Evolutionary conservation across 164 flowering plant species (phyloP).

Genomic region (Piper betle): DNA sequence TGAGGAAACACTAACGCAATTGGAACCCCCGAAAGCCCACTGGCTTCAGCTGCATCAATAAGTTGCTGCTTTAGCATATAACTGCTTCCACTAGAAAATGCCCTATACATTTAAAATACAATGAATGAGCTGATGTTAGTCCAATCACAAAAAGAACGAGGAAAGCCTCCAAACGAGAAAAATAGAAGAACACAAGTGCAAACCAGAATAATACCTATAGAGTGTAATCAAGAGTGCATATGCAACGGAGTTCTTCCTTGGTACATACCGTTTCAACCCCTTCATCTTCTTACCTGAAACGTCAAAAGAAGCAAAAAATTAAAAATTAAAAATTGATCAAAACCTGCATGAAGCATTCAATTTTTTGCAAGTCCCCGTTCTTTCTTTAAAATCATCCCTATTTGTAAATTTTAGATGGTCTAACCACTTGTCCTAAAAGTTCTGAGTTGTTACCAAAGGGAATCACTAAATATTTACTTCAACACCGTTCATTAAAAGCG

Average conservation of each 20-base stretch:
- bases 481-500: not conserved
- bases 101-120: constrained; percentile 24
- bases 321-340: not conserved
- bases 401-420: too few relatives aligned
- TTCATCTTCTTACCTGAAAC: constrained; percentile 45
- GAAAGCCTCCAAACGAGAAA: not conserved
- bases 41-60: constrained; percentile 88
- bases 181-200: not conserved
- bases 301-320: not conserved
- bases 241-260: constrained; percentile 81
- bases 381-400: too few relatives aligned
- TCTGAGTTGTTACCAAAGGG: not conserved
- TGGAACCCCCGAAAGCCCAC: constrained; percentile 80
- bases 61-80: constrained; percentile 88
- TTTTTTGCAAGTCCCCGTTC: not conserved
- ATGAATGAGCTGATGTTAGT: not conserved
- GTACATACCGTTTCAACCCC: constrained; percentile 49
- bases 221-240: constrained; percentile 81
- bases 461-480: not conserved
- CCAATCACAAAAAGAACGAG: not conserved
- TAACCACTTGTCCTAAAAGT: too few relatives aligned
- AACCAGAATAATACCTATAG: constrained; percentile 38
- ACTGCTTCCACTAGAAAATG: constrained; percentile 36
- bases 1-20: constrained; percentile 40
- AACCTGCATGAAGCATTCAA: not conserved